Conservation (phyloP, 2,329 filamentous ascomycete genomes). For the Biscogniauxia mediterranea region DNA sequence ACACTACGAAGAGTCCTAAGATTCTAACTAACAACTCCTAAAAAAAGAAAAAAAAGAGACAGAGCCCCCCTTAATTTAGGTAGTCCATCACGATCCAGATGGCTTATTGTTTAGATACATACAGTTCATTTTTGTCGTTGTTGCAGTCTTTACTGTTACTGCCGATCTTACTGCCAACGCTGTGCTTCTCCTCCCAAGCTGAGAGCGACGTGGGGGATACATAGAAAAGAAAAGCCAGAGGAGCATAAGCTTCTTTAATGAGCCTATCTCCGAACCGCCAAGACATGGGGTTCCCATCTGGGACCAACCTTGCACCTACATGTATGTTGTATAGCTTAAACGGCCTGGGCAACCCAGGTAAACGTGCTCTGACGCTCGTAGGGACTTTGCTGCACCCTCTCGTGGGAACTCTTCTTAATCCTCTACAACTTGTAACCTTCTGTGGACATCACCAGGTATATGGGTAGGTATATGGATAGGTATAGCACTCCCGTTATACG, state of each 20-base stretch:
- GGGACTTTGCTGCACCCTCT: conserved; percentile 17
- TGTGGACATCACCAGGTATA: conserved; percentile 1
- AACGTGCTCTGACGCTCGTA: conserved; percentile 17
- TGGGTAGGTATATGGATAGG: background rate
- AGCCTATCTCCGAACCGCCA: conserved; percentile 9
- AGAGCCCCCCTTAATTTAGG: background rate
- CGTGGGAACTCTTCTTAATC: conserved; percentile 19
- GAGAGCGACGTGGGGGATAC: background rate
- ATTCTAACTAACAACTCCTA: background rate
- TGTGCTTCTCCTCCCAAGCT: background rate
- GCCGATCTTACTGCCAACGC: background rate
- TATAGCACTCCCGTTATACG: background rate
- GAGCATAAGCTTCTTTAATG: conserved; percentile 16
- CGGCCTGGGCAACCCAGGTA: conserved; percentile 2
- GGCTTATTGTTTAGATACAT: too few relatives aligned
- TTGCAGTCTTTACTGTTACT: too few relatives aligned
- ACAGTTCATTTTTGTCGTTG: background rate
- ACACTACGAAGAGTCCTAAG: background rate
- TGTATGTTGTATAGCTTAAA: background rate
- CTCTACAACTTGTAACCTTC: conserved; percentile 7
- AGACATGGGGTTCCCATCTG: conserved; percentile 4
- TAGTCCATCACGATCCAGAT: background rate
- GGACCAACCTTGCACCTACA: conserved; percentile 12
- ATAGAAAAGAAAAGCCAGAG: too few relatives aligned
- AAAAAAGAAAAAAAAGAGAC: too few relatives aligned